A percentile compares a stretch with the other conserved stretches of the same genome.
Conservation (phyloP, 257 asterid genomes). For the Paraleonurus japonicus region DNA sequence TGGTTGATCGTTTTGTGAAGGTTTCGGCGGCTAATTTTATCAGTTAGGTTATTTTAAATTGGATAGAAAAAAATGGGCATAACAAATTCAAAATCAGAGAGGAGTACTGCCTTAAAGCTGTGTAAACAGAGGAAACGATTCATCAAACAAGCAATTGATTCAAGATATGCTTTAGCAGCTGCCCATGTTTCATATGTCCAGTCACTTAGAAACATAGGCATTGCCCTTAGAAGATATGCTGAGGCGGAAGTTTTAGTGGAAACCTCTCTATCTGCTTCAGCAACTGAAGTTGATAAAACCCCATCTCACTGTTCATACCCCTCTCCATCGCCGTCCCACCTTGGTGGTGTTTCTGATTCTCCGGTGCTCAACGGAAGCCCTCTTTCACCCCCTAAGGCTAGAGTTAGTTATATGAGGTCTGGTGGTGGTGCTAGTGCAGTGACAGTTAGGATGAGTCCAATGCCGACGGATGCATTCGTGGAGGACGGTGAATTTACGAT, state of each 20-base stretch:
- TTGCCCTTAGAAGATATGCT: constrained; percentile 85
- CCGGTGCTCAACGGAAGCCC: constrained; percentile 80
- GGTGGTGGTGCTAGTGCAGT: constrained; percentile 57
- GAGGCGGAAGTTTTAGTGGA: constrained; percentile 84
- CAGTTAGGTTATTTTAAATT: constrained; percentile 26
- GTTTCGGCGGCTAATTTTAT: constrained; percentile 17
- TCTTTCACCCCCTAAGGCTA: constrained; percentile 58
- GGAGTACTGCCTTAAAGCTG: constrained; percentile 68
- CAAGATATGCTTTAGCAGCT: constrained; percentile 88
- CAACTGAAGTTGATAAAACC: constrained; percentile 66
- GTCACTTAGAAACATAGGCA: constrained; percentile 79
- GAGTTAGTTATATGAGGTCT: constrained; percentile 89
- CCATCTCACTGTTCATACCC: constrained; percentile 67
- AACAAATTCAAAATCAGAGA: constrained; percentile 65
- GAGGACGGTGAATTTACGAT: constrained; percentile 71
- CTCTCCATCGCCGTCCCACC: constrained; percentile 69
- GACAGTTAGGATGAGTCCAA: constrained; percentile 62
- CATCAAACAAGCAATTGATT: constrained; percentile 85
- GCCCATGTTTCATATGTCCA: constrained; percentile 87
- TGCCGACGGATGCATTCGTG: constrained; percentile 45
- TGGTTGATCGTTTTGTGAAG: constrained; percentile 13
- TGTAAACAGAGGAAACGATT: constrained; percentile 86
- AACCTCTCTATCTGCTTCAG: constrained; percentile 53
- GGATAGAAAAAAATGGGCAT: constrained; percentile 64
- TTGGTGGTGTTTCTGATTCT: constrained; percentile 65